phyloP scores from a whole-genome alignment of 306 rosid species.

The Cajanus cajan region DNA sequence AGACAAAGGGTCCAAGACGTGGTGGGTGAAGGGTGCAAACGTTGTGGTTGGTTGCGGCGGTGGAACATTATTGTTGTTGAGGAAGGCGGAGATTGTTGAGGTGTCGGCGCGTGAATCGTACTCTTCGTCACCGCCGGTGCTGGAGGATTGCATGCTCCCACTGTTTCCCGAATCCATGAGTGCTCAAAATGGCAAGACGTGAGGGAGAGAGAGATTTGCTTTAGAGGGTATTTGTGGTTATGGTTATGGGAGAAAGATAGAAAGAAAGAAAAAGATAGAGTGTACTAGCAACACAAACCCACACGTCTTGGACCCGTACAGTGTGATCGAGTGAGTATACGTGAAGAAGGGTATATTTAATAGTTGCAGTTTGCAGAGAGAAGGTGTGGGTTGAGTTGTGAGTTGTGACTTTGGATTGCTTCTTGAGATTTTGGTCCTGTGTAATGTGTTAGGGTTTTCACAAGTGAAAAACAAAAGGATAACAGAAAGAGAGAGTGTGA shows the following conservation, averaged over 20 bases:
- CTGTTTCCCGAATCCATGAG: slow-evolving; percentile 84
- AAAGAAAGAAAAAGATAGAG: background rate
- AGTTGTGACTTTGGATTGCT: slow-evolving; percentile 7
- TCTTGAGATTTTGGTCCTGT: no score
- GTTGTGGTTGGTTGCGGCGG: background rate
- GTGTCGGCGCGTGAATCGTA: slow-evolving; percentile 77
- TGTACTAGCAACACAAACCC: background rate
- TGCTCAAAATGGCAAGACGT: slow-evolving; percentile 37
- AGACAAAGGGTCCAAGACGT: slow-evolving; percentile 48
- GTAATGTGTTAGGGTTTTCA: slow-evolving; percentile 43
- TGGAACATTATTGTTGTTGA: slow-evolving; percentile 13
- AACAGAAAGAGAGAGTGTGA: background rate
- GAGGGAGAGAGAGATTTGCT: slow-evolving; percentile 34
- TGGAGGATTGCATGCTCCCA: slow-evolving; percentile 88
- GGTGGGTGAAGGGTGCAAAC: slow-evolving; percentile 15
- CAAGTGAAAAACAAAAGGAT: background rate
- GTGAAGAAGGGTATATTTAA: background rate
- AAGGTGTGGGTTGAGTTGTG: background rate
- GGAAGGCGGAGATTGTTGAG: slow-evolving; percentile 53
- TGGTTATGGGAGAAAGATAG: slow-evolving; percentile 28
- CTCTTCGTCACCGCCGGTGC: slow-evolving; percentile 79
- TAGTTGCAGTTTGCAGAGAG: slow-evolving; percentile 24
- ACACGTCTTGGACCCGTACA: slow-evolving; percentile 37
- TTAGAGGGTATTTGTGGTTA: slow-evolving; percentile 13
- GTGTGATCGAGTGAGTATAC: background rate